Evolutionary conservation across 345 rosid species (phyloP).

Genomic region (Dipteronia dyeriana): DNA sequence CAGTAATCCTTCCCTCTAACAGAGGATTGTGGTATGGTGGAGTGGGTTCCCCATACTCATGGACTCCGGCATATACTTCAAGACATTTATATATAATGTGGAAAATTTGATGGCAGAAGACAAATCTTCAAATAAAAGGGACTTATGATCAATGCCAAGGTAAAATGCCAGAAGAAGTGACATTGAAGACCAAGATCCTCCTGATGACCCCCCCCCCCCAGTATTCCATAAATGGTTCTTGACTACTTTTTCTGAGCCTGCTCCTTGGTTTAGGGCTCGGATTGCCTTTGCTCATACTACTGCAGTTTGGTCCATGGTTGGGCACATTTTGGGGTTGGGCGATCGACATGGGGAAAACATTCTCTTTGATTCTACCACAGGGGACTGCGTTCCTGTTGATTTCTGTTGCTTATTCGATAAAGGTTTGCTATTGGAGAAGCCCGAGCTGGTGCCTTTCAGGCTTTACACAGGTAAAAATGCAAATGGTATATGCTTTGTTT

Average conservation of each 20-base stretch:
- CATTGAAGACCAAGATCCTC: constrained; percentile 87
- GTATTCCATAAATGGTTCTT: constrained; percentile 95
- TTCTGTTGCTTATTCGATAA: constrained; percentile 98
- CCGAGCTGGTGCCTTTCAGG: constrained; percentile 97
- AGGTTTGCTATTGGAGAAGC: constrained; percentile 94
- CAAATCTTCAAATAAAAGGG: constrained; percentile 85
- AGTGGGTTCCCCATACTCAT: constrained; percentile 97
- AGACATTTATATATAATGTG: constrained; percentile 71
- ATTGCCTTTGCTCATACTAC: constrained; percentile 95
- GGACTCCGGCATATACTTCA: constrained; percentile 95
- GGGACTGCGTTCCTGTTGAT: constrained; percentile 97
- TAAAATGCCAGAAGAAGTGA: constrained; percentile 81
- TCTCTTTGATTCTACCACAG: constrained; percentile 97
- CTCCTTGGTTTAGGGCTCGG: constrained; percentile 99
- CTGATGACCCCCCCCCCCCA: constrained; percentile 96
- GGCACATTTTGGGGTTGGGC: constrained; percentile 95
- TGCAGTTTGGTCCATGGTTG: constrained; percentile 99
- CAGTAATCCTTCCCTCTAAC: constrained; percentile 96
- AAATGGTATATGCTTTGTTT: neutral
- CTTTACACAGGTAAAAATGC: constrained; percentile 77
- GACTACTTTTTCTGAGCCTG: constrained; percentile 95
- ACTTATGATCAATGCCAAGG: constrained; percentile 84
- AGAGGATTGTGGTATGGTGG: constrained; percentile 98
- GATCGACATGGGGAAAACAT: constrained; percentile 98
- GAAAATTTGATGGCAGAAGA: constrained; percentile 90